Percentiles rank a stretch among this genome's conserved stretches.
Conservation (phyloP, 1,284 basidiomycete species). For the Filobasidium uniguttulatum region DNA sequence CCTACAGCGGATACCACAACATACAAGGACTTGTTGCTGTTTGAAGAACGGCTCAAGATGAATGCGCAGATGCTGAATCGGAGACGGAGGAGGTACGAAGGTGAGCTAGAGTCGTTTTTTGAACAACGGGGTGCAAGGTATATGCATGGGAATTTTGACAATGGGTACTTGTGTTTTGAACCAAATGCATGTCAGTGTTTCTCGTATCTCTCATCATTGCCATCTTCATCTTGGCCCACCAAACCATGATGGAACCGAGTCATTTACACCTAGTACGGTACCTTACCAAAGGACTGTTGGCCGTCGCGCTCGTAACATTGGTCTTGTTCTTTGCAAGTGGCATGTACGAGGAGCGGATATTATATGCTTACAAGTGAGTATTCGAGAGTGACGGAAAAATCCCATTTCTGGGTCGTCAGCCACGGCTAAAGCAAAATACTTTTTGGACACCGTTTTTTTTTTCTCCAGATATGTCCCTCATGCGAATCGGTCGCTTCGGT, state of each 20-base stretch:
- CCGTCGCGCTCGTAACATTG: slow-evolving; percentile 76
- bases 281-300: slow-evolving; percentile 57
- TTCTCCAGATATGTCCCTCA: slow-evolving; percentile 77
- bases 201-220: slow-evolving; percentile 52
- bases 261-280: slow-evolving; percentile 45
- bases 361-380: slow-evolving; percentile 80
- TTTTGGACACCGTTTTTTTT: too few species aligned
- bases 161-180: not conserved
- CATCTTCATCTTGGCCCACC: slow-evolving; percentile 53
- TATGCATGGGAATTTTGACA: not conserved
- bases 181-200: slow-evolving; percentile 51
- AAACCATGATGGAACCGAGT: slow-evolving; percentile 10
- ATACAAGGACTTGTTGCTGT: slow-evolving; percentile 77
- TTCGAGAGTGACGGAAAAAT: too few species aligned
- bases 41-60: slow-evolving; percentile 90
- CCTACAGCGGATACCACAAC: slow-evolving; percentile 59
- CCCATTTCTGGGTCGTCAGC: too few species aligned
- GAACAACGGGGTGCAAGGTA: slow-evolving; percentile 17
- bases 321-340: slow-evolving; percentile 93
- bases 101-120: slow-evolving; percentile 42
- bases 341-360: slow-evolving; percentile 91
- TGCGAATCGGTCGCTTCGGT: slow-evolving; percentile 78
- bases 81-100: slow-evolving; percentile 72
- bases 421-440: too few species aligned
- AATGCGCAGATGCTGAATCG: slow-evolving; percentile 69